Evolutionary conservation across 2,329 filamentous ascomycete species (phyloP), one percentile per base, ranked within the genome.

Genomic region (Fusarium tuaranense): DNA sequence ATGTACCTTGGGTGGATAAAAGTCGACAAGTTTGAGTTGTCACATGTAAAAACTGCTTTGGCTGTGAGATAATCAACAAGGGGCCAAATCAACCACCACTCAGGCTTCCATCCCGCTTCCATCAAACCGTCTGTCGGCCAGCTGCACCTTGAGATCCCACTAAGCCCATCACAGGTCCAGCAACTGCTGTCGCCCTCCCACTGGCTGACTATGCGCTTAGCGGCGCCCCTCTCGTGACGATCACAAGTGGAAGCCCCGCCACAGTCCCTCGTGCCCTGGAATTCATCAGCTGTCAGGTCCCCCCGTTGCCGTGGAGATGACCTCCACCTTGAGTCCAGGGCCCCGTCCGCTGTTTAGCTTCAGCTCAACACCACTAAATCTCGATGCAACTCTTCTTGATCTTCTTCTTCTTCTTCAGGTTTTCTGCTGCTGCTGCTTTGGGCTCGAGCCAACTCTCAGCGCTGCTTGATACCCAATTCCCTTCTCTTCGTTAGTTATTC

Each of bases 301-400:
- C n/a, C 44, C 46, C 38, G 72, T 74, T 74, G 72, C 72, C 62
- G 58, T 71, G 70, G 68, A 62, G 67, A 73, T 74, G 64, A 16
- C 13, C 48, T 65, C 48, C 36, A 22, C 48, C 27, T 62, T 48
- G 41, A 25, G 14, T 32, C 38, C 63, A 38, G 38, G 30, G 30
- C 46, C 39, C 14, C 18, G n/a, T 36, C 38, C 38, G 38, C 20
- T 36, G 51, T 60, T 65, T 65, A 34, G 63, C 36, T 39, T 39
- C 48, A 34, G 30, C 34, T 55, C 60, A 38, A 55, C 46, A 39
- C 46, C 27, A 60, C 18, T 36, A 46, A 30, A 30, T 59, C 55
- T 30, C 12, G 36, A 70, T 59, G 67, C 59, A 63, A 69, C 65
- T 63, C 22, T 68, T 65, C 59, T 36, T 61, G 30, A 51, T 51